phyloP scores from a whole-genome alignment of 257 asterid genomes.

The Scutellaria minor region DNA sequence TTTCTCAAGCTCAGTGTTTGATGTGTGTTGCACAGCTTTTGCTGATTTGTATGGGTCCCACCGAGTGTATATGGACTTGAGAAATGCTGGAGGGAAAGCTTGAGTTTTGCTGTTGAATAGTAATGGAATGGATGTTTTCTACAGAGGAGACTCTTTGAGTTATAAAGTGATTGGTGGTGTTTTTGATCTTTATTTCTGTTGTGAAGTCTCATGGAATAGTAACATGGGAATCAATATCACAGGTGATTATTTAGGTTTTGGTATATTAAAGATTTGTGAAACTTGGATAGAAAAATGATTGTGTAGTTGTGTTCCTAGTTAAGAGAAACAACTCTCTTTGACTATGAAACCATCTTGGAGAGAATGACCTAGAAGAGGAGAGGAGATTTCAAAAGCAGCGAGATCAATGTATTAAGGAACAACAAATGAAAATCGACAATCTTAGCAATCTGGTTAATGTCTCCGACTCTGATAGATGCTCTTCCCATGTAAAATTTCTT shows the following conservation, averaged over 20 bases:
- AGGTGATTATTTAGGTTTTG: not conserved
- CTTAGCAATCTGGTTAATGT: slow-evolving; percentile 57
- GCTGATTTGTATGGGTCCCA: slow-evolving; percentile 83
- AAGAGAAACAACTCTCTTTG: too few species aligned
- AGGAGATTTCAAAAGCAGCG: slow-evolving; percentile 87
- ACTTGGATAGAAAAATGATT: not conserved
- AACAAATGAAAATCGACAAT: slow-evolving; percentile 73
- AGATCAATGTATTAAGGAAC: slow-evolving; percentile 70
- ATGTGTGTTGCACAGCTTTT: too few species aligned
- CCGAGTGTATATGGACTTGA: slow-evolving; percentile 81
- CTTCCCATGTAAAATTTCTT: slow-evolving; percentile 55
- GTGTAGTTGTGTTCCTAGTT: too few species aligned
- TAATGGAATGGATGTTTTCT: slow-evolving; percentile 86
- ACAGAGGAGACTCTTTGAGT: slow-evolving; percentile 70
- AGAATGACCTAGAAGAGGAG: slow-evolving; percentile 69
- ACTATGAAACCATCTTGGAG: too few species aligned
- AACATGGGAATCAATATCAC: too few species aligned
- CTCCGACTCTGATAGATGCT: slow-evolving; percentile 59
- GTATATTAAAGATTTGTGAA: not conserved
- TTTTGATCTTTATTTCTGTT: slow-evolving; percentile 61
- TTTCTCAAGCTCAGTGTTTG: too few species aligned
- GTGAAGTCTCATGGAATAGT: too few species aligned
- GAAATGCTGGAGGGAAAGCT: slow-evolving; percentile 56
- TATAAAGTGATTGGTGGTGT: slow-evolving; percentile 89
- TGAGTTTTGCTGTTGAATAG: slow-evolving; percentile 73